Base-by-base conservation (phyloP, 345 rosid genomes). In the Mangifera indica region DNA sequence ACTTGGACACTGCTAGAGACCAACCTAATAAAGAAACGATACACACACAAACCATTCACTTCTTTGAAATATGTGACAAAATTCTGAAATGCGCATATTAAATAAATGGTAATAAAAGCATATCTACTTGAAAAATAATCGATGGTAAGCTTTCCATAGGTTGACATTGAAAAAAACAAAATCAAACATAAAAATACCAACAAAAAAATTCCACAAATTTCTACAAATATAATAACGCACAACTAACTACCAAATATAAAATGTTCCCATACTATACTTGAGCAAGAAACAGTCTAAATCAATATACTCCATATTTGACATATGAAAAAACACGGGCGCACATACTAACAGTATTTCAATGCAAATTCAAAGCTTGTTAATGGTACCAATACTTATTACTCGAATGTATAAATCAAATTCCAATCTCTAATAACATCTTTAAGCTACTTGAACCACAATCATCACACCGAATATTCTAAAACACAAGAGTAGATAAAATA, bases 361-460 rank as follows among this genome's bases (percentile, higher is more conserved):
- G 44, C 25, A 45, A 45, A 70, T 58, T 24, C 10, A 14, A 42
- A 58, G 26, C 20, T 54, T 29, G 20, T 9, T 17, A 12, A 29
- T 12, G 18, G 25, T 26, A 53, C 37, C 12, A 1, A n/a, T 32
- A 29, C 8, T 67, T 51, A 46, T 10, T 4, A 40, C 49, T 34
- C 32, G 14, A 14, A n/a, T 67, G 18, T 17, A 49, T 26, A 3
- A 51, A 66, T 45, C 32, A 55, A 24, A 55, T 62, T 17, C 15
- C 37, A 22, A 4, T 34, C 44, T 20, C 40, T 68, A 68, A 42
- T 10, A 61, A 68, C 55, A 61, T 26, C 60, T 57, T 21, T 32
- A 26, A 54, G 26, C 63, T 53, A 21, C 51, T 53, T 32, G 10
- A 51, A 74, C 48, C 46, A 26, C 21, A 70, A 63, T 55, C 22